Percentiles rank a stretch among this genome's conserved stretches.
These are phyloP conservation scores for Phytophthora aleatoria DNA, from an alignment of 352 stramenopile genomes.

Conservation along the genomic window DNA sequence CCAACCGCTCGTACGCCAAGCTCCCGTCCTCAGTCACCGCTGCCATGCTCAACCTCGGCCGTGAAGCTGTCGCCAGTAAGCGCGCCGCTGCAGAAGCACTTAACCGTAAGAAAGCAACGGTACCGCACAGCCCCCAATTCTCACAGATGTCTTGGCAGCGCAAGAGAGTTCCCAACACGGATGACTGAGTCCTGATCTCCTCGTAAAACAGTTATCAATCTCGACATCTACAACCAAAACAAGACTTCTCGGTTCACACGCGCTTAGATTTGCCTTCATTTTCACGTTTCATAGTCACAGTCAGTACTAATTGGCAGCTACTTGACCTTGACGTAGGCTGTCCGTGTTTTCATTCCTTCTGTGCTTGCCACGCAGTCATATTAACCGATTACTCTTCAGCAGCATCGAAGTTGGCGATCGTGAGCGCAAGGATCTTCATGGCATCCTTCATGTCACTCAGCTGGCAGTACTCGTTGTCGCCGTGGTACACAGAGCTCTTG, in stretches of 20 bases:
- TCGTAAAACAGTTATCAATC: slow-evolving; percentile 11
- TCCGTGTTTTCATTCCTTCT: no score
- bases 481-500: slow-evolving; percentile 89
- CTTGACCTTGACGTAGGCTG: no score
- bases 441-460: slow-evolving; percentile 89
- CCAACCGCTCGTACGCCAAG: slow-evolving; percentile 80
- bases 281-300: slow-evolving; percentile 23
- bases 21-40: slow-evolving; percentile 77
- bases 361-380: slow-evolving; percentile 14
- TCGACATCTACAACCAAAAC: slow-evolving; percentile 17
- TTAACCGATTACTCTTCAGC: slow-evolving; percentile 13
- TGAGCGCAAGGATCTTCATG: slow-evolving; percentile 84
- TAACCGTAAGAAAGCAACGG: slow-evolving; percentile 52
- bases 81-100: slow-evolving; percentile 28
- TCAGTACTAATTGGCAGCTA: slow-evolving; percentile 4
- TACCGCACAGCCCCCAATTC: slow-evolving; percentile 77
- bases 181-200: slow-evolving; percentile 35
- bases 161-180: slow-evolving; percentile 46
- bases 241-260: slow-evolving; percentile 19
- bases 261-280: slow-evolving; percentile 26
- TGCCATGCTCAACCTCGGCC: slow-evolving; percentile 62
- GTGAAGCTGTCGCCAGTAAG: slow-evolving; percentile 38
- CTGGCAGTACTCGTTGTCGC: slow-evolving; percentile 92
- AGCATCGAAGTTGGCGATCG: slow-evolving; percentile 77
- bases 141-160: slow-evolving; percentile 87